phyloP scores from a whole-genome alignment of 805 yeast species.

The Metahyphopichia silvanorum region DNA sequence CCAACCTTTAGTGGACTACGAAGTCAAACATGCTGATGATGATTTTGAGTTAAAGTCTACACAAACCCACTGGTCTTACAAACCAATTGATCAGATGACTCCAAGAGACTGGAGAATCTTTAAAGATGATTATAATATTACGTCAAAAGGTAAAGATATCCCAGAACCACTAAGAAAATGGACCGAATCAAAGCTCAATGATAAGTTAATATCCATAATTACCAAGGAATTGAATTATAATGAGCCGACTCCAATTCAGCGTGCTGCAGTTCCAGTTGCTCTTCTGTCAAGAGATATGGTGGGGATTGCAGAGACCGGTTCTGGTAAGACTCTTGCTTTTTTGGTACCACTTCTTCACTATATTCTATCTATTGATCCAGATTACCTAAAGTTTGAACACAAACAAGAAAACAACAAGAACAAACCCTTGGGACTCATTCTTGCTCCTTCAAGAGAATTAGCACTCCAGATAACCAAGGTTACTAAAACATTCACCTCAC shows the following conservation, averaged over 20 bases:
- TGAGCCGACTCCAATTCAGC: slow-evolving; percentile 87
- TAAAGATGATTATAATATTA: slow-evolving; percentile 71
- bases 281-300: slow-evolving; percentile 60
- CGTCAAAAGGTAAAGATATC: slow-evolving; percentile 45
- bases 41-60: slow-evolving; percentile 6
- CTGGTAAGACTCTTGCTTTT: slow-evolving; percentile 90
- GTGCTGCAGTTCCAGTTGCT: slow-evolving; percentile 80
- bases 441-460: slow-evolving; percentile 93
- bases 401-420: slow-evolving; percentile 44
- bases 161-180: slow-evolving; percentile 65
- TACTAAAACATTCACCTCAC: slow-evolving; percentile 47
- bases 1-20: slow-evolving; percentile 36
- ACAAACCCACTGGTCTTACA: slow-evolving; percentile 57
- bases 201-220: slow-evolving; percentile 25
- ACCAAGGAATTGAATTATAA: slow-evolving; percentile 39
- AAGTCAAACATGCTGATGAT: slow-evolving; percentile 7
- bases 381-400: slow-evolving; percentile 35
- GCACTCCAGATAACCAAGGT: slow-evolving; percentile 82
- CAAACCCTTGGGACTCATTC: slow-evolving; percentile 73
- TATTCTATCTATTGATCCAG: slow-evolving; percentile 33
- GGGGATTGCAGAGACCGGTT: slow-evolving; percentile 96
- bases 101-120: slow-evolving; percentile 87
- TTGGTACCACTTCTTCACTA: slow-evolving; percentile 67
- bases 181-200: slow-evolving; percentile 59
- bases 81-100: slow-evolving; percentile 62